Percentiles rank a stretch among this genome's conserved stretches.
These are phyloP conservation scores for Cucumis sativus DNA, from an alignment of 306 rosid genomes.

Conservation along the genomic window Cucumber_9930_V3 NC_026660.2:28074001-28074500, in stretches of 20 bases:
- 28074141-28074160: conserved; percentile 28
- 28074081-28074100: conserved; percentile 20
- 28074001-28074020: conserved; percentile 37
- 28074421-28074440: neutral
- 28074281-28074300: conserved; percentile 1
- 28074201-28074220: conserved; percentile 32
- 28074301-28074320: neutral
- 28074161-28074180: conserved; percentile 8
- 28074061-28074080: conserved; percentile 40
- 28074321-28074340: neutral
- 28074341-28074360: neutral
- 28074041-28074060: conserved; percentile 36
- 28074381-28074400: conserved; percentile 8
- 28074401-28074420: neutral
- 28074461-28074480: conserved; percentile 7
- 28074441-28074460: neutral
- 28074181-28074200: conserved; percentile 29
- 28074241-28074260: neutral
- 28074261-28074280: conserved; percentile 7
- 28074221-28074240: neutral
- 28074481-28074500: neutral
- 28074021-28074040: conserved; percentile 53
- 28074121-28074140: conserved; percentile 26
- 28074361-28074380: neutral
- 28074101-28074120: conserved; percentile 22